Evolutionary conservation across 2,329 filamentous ascomycete genomes (phyloP).

Genomic region (Alternaria viburni): DNA sequence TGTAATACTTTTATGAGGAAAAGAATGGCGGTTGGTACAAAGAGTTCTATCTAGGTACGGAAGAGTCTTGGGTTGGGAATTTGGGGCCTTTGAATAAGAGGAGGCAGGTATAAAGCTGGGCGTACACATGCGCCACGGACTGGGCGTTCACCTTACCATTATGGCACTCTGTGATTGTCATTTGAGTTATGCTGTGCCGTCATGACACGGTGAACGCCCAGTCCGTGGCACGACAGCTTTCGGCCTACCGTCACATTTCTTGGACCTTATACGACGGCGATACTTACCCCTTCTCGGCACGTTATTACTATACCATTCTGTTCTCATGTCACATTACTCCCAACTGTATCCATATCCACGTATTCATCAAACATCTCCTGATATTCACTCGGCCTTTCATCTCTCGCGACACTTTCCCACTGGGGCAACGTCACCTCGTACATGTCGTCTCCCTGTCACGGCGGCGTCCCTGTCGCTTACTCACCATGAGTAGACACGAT

Average conservation of each 20-base stretch:
- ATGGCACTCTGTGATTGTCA: not conserved
- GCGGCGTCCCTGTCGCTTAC: not conserved
- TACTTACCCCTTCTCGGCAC: not conserved
- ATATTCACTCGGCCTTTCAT: not conserved
- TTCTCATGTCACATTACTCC: not conserved
- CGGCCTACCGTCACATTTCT: not conserved
- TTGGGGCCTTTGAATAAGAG: not conserved
- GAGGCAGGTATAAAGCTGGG: not conserved
- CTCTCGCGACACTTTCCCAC: not conserved
- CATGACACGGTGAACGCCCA: not conserved
- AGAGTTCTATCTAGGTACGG: not conserved
- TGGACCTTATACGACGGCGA: slow-evolving; percentile 2
- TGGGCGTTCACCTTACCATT: slow-evolving; percentile 17
- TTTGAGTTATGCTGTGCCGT: not conserved
- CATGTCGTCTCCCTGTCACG: not conserved
- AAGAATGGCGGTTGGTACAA: not conserved
- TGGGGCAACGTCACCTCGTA: not conserved
- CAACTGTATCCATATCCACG: not conserved
- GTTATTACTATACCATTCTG: not conserved
- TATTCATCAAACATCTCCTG: not conserved
- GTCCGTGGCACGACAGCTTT: slow-evolving; percentile 14
- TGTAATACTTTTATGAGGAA: slow-evolving; percentile 3
- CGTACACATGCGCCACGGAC: not conserved
- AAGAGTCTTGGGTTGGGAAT: not conserved
- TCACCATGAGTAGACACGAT: not conserved